Conservation (phyloP, 305 asterid genomes). For the Caryopteris hybrid region DNA sequence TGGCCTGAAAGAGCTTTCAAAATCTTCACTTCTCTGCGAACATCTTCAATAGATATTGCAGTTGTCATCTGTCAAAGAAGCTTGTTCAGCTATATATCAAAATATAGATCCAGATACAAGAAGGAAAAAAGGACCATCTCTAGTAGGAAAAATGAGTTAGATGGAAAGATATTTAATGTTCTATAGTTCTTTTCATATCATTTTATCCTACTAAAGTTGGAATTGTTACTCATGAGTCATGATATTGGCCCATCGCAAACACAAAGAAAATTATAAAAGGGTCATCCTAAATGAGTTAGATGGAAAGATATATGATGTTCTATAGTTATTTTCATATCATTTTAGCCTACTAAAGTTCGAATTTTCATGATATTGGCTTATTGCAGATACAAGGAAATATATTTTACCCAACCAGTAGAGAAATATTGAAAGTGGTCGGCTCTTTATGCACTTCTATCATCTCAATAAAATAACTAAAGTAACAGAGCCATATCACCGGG, state of each 20-base stretch:
- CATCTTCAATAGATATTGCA: slow-evolving; percentile 90
- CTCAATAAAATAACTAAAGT: background rate
- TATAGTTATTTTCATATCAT: no score
- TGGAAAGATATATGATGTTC: no score
- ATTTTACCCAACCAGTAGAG: background rate
- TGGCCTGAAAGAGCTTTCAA: slow-evolving; percentile 94
- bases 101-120: background rate
- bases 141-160: background rate
- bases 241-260: no score
- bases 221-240: background rate
- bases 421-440: background rate
- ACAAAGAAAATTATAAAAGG: no score
- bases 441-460: background rate
- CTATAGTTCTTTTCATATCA: background rate
- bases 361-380: no score
- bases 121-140: background rate
- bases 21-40: slow-evolving; percentile 90
- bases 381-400: no score
- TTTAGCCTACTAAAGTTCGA: no score
- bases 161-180: background rate
- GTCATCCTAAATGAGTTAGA: no score
- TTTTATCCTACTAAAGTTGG: slow-evolving; percentile 4
- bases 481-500: background rate
- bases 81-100: slow-evolving; percentile 23
- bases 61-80: slow-evolving; percentile 80